A percentile compares a stretch with the other conserved stretches of the same genome.
phyloP scores from a whole-genome alignment of 148 eudicot genomes.

The Rhododendron ovatum region DNA sequence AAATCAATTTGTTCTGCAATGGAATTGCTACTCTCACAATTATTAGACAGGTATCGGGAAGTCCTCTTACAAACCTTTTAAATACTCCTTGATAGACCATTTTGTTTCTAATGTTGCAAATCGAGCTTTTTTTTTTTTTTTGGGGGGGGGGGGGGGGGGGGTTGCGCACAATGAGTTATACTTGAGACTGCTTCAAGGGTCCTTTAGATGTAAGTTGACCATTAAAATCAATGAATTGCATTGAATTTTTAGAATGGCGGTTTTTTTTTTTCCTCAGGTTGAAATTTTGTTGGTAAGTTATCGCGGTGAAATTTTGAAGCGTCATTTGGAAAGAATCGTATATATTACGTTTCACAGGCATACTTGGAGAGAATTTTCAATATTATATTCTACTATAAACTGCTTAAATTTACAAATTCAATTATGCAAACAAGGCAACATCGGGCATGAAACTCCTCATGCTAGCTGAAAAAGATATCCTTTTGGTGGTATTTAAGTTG shows the following conservation, averaged over 20 bases:
- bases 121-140: not conserved
- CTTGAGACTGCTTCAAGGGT: not conserved
- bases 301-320: not conserved
- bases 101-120: not conserved
- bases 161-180: not conserved
- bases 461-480: too few species aligned
- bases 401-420: too few species aligned
- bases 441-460: too few species aligned
- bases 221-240: not conserved
- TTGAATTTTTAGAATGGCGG: not conserved
- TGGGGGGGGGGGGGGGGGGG: too few species aligned
- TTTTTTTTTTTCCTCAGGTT: not conserved
- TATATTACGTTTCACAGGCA: not conserved
- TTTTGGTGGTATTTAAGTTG: too few species aligned
- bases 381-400: not conserved
- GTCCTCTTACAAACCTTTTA: not conserved
- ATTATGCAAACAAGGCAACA: too few species aligned
- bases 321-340: not conserved
- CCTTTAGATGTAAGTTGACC: not conserved
- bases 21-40: conserved; percentile 87
- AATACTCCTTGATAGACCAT: not conserved
- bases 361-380: too few species aligned
- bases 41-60: conserved; percentile 62
- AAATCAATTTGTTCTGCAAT: conserved; percentile 65
- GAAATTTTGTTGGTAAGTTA: too few species aligned